Conservation (phyloP, 192 early-diverging fungal species). For the Coemansia sp. region DNA sequence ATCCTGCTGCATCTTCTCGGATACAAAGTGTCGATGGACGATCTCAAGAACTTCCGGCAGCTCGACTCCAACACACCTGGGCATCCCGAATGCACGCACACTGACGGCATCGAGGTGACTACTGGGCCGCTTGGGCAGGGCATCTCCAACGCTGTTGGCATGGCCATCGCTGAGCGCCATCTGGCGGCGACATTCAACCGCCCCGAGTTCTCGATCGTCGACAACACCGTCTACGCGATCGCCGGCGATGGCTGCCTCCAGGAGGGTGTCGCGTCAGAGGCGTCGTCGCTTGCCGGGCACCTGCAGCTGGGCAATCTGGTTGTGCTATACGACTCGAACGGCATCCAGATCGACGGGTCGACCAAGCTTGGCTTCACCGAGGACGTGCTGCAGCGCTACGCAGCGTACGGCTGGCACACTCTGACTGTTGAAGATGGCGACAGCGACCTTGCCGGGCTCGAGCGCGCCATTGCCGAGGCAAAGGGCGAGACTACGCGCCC, state of each 20-base stretch:
- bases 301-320: conserved; percentile 92
- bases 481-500: conserved; percentile 80
- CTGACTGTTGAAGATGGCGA: conserved; percentile 77
- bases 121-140: conserved; percentile 97
- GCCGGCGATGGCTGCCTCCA: conserved; percentile 96
- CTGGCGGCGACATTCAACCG: conserved; percentile 89
- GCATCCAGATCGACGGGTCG: conserved; percentile 92
- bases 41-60: conserved; percentile 90
- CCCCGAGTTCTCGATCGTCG: conserved; percentile 80
- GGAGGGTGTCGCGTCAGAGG: conserved; percentile 94
- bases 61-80: conserved; percentile 85
- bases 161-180: conserved; percentile 87
- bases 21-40: conserved; percentile 83
- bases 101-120: conserved; percentile 92
- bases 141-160: conserved; percentile 88
- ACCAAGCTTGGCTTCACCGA: conserved; percentile 87
- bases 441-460: conserved; percentile 67
- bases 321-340: conserved; percentile 94
- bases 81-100: conserved; percentile 88
- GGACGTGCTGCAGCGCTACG: conserved; percentile 83
- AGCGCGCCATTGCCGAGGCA: conserved; percentile 75
- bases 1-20: conserved; percentile 84
- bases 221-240: conserved; percentile 83
- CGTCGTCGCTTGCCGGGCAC: conserved; percentile 89
- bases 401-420: conserved; percentile 94